Evolutionary conservation across 2,329 filamentous ascomycete species (phyloP).

Genomic region (Alternaria atra): DNA sequence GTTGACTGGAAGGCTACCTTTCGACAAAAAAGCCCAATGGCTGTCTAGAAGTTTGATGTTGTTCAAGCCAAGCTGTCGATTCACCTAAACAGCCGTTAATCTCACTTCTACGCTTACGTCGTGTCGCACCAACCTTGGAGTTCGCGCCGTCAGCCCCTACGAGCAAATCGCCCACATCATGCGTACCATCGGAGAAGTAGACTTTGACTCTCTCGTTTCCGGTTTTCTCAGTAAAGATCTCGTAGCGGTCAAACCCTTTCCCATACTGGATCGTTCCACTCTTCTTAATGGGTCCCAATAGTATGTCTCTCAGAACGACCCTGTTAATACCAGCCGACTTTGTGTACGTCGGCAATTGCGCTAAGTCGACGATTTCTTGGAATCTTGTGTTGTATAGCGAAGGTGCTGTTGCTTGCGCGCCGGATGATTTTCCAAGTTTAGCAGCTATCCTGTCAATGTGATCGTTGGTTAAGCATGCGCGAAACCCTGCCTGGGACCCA

Average conservation of each 20-base stretch:
- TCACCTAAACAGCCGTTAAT: neutral
- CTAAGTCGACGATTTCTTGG: constrained; percentile 2
- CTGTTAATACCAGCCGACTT: neutral
- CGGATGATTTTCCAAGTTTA: constrained; percentile 3
- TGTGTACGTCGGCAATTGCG: neutral
- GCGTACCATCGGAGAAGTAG: neutral
- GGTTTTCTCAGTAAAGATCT: neutral
- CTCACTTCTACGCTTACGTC: neutral
- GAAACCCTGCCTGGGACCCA: constrained; percentile 5
- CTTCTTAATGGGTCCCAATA: neutral
- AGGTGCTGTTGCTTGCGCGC: constrained; percentile 2
- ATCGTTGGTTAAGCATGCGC: constrained; percentile 5
- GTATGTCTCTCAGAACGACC: neutral
- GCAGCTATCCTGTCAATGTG: neutral
- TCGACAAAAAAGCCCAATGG: neutral
- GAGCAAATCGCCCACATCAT: constrained; percentile 5
- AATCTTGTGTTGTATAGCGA: constrained; percentile 2
- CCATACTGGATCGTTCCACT: neutral
- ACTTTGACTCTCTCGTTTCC: neutral
- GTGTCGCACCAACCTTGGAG: neutral
- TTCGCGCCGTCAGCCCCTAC: constrained; percentile 5
- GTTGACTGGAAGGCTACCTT: neutral
- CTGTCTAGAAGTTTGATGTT: neutral
- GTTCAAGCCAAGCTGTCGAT: neutral
- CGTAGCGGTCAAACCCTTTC: neutral